Conservation (phyloP, 371 early-diverging fungal genomes). For the Mucor indicus region DNA sequence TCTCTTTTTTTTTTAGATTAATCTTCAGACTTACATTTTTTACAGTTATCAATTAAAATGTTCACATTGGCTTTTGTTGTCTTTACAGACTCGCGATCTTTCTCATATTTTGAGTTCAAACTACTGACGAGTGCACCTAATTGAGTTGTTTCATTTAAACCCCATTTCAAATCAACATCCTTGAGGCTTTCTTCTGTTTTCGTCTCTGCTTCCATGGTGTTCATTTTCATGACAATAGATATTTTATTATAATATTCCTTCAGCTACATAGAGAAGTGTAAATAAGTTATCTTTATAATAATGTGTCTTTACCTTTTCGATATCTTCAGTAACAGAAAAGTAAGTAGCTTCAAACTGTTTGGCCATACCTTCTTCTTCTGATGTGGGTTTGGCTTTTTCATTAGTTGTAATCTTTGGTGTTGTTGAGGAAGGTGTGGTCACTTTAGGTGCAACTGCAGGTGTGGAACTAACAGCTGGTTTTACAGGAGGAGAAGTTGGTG, state of each 20-base stretch:
- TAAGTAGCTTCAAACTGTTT: slow-evolving; percentile 25
- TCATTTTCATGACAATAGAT: not conserved
- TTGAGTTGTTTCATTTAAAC: slow-evolving; percentile 8
- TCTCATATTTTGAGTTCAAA: slow-evolving; percentile 2
- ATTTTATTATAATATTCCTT: slow-evolving; percentile 5
- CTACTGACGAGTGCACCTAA: slow-evolving; percentile 6
- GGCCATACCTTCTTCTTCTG: slow-evolving; percentile 24
- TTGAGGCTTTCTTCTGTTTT: slow-evolving; percentile 3
- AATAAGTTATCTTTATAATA: not conserved
- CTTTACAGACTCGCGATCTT: not conserved
- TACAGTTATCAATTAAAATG: not conserved
- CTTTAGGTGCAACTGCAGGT: not conserved
- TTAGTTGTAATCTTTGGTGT: not conserved
- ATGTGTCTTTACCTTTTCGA: slow-evolving; percentile 12
- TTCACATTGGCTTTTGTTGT: not conserved
- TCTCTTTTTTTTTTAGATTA: slow-evolving; percentile 8
- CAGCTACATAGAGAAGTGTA: slow-evolving; percentile 6
- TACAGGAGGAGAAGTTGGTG: not conserved
- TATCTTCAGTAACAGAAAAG: slow-evolving; percentile 14
- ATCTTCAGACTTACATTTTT: not conserved
- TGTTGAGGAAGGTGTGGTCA: not conserved
- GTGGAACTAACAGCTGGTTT: slow-evolving; percentile 19
- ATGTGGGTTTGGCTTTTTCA: slow-evolving; percentile 14
- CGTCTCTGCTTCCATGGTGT: not conserved
- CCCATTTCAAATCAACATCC: slow-evolving; percentile 5